These are phyloP conservation scores for Fonsecaea pugnacius DNA, from an alignment of 2,329 filamentous ascomycete genomes.

Conservation along the genomic window DNA sequence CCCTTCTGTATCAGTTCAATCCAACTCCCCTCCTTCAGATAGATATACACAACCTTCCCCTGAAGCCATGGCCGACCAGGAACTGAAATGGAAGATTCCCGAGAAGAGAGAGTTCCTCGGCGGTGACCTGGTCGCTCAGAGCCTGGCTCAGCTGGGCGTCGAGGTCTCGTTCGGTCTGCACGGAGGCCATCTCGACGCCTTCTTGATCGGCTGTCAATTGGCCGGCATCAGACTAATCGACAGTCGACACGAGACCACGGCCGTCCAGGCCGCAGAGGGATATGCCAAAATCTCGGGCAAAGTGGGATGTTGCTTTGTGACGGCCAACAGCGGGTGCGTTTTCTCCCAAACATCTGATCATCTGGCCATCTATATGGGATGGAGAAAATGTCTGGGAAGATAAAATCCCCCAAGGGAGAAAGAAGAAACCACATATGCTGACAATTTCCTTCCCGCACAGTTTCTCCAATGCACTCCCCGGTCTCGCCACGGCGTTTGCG, in stretches of 20 bases:
- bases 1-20: not conserved
- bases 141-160: slow-evolving; percentile 48
- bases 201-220: slow-evolving; percentile 51
- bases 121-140: slow-evolving; percentile 54
- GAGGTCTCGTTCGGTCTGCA: slow-evolving; percentile 54
- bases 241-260: slow-evolving; percentile 54
- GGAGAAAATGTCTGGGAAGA: not conserved
- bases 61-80: slow-evolving; percentile 16
- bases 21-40: not conserved
- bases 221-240: slow-evolving; percentile 51
- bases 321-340: slow-evolving; percentile 53
- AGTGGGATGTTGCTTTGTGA: slow-evolving; percentile 54
- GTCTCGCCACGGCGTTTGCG: slow-evolving; percentile 52
- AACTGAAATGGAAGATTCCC: slow-evolving; percentile 37
- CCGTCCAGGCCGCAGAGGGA: slow-evolving; percentile 54
- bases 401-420: not conserved
- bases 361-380: not conserved
- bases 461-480: slow-evolving; percentile 53
- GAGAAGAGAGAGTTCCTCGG: slow-evolving; percentile 49
- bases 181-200: slow-evolving; percentile 55
- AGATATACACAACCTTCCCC: not conserved
- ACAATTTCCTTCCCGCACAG: slow-evolving; percentile 36
- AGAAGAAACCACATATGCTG: not conserved
- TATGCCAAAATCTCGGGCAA: slow-evolving; percentile 52
- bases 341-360: not conserved